phyloP scores from a whole-genome alignment of 495 filamentous ascomycete species.

The Penicillium arizonense region DNA sequence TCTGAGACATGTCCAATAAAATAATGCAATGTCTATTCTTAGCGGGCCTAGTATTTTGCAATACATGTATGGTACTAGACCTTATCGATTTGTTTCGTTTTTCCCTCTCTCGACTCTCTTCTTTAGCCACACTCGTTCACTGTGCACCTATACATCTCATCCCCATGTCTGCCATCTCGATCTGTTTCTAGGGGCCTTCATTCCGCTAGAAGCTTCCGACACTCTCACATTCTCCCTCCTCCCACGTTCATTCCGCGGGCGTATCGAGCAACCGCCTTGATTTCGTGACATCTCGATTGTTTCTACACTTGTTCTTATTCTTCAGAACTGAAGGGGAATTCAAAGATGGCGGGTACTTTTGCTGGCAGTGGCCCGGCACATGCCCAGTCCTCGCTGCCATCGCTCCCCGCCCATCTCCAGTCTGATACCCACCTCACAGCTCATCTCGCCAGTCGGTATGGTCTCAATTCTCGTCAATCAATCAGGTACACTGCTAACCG shows the following conservation, averaged over 20 bases:
- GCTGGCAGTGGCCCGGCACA: conserved; percentile 55
- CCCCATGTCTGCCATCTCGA: conserved; percentile 10
- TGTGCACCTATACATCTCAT: not conserved
- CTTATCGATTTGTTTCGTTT: conserved; percentile 12
- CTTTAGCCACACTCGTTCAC: conserved; percentile 7
- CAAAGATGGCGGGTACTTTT: conserved; percentile 38
- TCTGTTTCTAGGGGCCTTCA: conserved; percentile 22
- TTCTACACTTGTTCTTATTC: conserved; percentile 17
- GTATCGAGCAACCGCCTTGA: conserved; percentile 7
- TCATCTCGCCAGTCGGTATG: conserved; percentile 83
- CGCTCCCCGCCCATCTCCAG: conserved; percentile 86
- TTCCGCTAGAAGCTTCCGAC: conserved; percentile 12
- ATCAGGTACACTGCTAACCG: conserved; percentile 13
- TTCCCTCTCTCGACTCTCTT: conserved; percentile 1
- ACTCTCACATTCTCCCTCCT: conserved; percentile 28
- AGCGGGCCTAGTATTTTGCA: conserved; percentile 10
- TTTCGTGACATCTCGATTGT: conserved; percentile 4
- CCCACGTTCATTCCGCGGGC: conserved; percentile 23
- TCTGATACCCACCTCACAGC: conserved; percentile 95
- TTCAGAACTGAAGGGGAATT: conserved; percentile 18
- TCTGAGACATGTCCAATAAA: not conserved
- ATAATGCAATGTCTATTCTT: conserved; percentile 5
- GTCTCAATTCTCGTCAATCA: not conserved
- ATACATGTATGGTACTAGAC: not conserved
- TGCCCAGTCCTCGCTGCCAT: conserved; percentile 84